Conservation (phyloP, 345 rosid species). For the Brassica nigra region DNA sequence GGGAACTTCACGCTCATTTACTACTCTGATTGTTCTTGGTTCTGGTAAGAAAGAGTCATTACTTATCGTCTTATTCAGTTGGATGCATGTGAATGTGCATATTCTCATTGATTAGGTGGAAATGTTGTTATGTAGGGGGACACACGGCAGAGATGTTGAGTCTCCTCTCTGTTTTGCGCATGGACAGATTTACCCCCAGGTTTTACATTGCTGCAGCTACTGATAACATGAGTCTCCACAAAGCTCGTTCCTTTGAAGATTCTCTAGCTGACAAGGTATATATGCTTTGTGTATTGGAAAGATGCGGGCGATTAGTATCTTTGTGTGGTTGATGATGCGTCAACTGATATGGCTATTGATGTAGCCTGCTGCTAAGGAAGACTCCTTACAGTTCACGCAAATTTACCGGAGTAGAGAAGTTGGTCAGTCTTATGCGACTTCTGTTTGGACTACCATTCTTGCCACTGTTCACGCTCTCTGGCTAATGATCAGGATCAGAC, state of each 20-base stretch:
- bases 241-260: slow-evolving; percentile 73
- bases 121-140: slow-evolving; percentile 53
- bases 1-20: slow-evolving; percentile 45
- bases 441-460: slow-evolving; percentile 46
- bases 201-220: slow-evolving; percentile 89
- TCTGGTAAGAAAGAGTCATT: slow-evolving; percentile 47
- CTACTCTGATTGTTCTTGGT: slow-evolving; percentile 65
- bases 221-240: slow-evolving; percentile 92
- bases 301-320: neutral
- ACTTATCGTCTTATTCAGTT: neutral
- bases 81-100: neutral
- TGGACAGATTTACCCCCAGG: slow-evolving; percentile 65
- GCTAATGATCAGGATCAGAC: slow-evolving; percentile 80
- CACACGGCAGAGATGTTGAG: slow-evolving; percentile 97
- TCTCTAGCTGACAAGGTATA: slow-evolving; percentile 52
- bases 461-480: slow-evolving; percentile 57
- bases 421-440: slow-evolving; percentile 89
- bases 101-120: neutral
- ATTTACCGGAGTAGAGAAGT: slow-evolving; percentile 95
- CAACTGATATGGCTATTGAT: neutral
- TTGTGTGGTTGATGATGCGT: neutral
- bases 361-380: slow-evolving; percentile 44
- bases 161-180: slow-evolving; percentile 63
- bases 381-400: slow-evolving; percentile 58
- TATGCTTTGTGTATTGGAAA: neutral